Evolutionary conservation across 1,284 basidiomycete species (phyloP).

Genomic region (Wolfiporia cocos): DNA sequence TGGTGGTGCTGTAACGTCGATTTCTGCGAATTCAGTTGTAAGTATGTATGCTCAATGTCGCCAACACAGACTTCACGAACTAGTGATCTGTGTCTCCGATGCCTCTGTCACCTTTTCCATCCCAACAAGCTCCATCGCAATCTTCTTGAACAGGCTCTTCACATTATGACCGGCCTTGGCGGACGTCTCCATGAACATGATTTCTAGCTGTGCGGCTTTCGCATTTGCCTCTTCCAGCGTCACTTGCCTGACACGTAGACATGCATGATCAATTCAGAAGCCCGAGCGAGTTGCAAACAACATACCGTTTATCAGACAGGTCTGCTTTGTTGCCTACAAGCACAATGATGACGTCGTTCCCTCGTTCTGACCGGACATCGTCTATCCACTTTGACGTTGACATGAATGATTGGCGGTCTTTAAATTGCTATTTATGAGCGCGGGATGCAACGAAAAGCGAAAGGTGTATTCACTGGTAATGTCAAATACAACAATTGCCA

Average conservation of each 20-base stretch:
- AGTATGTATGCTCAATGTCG: not conserved
- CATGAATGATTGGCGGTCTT: slow-evolving; percentile 94
- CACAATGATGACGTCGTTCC: slow-evolving; percentile 98
- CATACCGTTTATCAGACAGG: slow-evolving; percentile 87
- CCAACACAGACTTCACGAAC: slow-evolving; percentile 36
- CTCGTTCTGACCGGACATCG: slow-evolving; percentile 95
- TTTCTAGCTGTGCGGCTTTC: slow-evolving; percentile 87
- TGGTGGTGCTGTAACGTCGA: slow-evolving; percentile 70
- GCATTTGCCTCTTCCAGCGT: slow-evolving; percentile 96
- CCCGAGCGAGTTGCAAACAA: slow-evolving; percentile 14
- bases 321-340: slow-evolving; percentile 99
- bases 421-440: not conserved
- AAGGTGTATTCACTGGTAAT: slow-evolving; percentile 81
- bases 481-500: slow-evolving; percentile 98
- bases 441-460: not conserved
- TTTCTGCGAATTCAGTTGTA: slow-evolving; percentile 46
- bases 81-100: slow-evolving; percentile 63
- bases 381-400: slow-evolving; percentile 99
- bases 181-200: slow-evolving; percentile 99
- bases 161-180: slow-evolving; percentile 99
- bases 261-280: not conserved
- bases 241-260: slow-evolving; percentile 70
- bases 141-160: slow-evolving; percentile 98
- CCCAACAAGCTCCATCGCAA: slow-evolving; percentile 95
- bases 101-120: slow-evolving; percentile 80